A percentile compares a stretch with the other conserved stretches of the same genome.
These are phyloP conservation scores for Solanum hybrid DNA, from an alignment of 305 asterid species.

Conservation along the genomic window DNA sequence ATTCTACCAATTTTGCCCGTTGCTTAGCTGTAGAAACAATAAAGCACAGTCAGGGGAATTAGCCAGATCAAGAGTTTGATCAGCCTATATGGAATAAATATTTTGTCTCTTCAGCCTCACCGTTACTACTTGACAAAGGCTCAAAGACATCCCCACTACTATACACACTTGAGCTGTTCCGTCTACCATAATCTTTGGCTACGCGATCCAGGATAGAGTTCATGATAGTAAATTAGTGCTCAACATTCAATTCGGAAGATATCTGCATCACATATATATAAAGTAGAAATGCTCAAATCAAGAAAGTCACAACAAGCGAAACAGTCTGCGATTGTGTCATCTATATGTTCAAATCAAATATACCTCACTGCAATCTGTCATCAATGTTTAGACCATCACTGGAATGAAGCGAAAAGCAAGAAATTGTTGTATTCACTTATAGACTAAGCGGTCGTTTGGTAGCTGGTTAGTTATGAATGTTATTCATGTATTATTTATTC, in stretches of 20 bases:
- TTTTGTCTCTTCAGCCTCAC: slow-evolving; percentile 23
- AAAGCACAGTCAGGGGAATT: not conserved
- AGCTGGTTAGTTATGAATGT: not conserved
- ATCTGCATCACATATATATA: slow-evolving; percentile 1
- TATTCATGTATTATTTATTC: not conserved
- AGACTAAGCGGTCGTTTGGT: not conserved
- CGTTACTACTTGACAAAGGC: slow-evolving; percentile 48
- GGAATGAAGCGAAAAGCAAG: not conserved
- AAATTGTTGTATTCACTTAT: not conserved
- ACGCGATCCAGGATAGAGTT: slow-evolving; percentile 25
- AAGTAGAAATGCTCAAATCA: not conserved
- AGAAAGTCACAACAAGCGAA: not conserved
- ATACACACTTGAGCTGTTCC: slow-evolving; percentile 23
- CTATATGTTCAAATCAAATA: not conserved
- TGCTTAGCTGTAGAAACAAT: slow-evolving; percentile 40
- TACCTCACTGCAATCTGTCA: not conserved
- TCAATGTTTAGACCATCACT: not conserved
- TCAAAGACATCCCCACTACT: slow-evolving; percentile 48
- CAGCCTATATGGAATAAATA: not conserved
- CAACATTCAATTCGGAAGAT: not conserved
- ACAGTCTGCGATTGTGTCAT: not conserved
- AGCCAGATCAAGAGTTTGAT: not conserved
- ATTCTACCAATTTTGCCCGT: slow-evolving; percentile 49
- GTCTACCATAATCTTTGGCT: slow-evolving; percentile 32
- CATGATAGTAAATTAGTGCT: slow-evolving; percentile 8